Evolutionary conservation across 2,329 filamentous ascomycete genomes (phyloP), one percentile per base, ranked within the genome.

Genomic region (Westerdykella ornata): DNA sequence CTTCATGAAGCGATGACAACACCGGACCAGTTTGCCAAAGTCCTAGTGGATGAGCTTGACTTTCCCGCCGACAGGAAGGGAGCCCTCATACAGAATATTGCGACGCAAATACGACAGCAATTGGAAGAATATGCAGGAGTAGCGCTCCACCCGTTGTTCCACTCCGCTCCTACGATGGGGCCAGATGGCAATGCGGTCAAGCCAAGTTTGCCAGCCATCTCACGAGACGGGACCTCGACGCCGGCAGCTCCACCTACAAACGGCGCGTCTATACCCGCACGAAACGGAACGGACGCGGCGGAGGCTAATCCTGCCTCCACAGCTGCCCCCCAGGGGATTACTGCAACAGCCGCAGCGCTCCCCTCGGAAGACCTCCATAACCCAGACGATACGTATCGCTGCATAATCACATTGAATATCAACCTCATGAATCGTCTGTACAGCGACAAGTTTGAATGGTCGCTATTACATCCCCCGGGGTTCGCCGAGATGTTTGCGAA

Each of bases 401-500:
- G 92, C 63, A 84, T 97, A 55, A 82, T 98, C 52, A 86, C 81
- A 34, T 73, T 98, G 34, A 95, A 85, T 61, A 85, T 98, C 57
- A 96, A 95, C 59, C 76, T 97, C 16, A 82, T 88, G 39, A 94
- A 94, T 42, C 82, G 85, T 54, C 77, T 97, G 11, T 97, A 96
- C 66, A 94, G 87, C 3, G 92, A 98, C 73, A 95, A 89, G 60
- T 97, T 98, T 50, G 90, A 97, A 64, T 97, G 90, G 90, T 97
- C 90, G 4, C 72, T 98, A 15, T 74, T 95, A 14, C 89, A 97
- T 57, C 88, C 89, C 2, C 85, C 88, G 1, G 90, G 90, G 16
- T 88, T 90, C 32, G 88, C 92, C 0, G 90, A 98, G 65, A 80
- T 84, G 11, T 97, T 97, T 63, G 89, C 92, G 26, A 88, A 87